A percentile compares a stretch with the other conserved stretches of the same genome.
Conservation (phyloP, 2,329 filamentous ascomycete genomes). For the Alternaria incomplexa region DNA sequence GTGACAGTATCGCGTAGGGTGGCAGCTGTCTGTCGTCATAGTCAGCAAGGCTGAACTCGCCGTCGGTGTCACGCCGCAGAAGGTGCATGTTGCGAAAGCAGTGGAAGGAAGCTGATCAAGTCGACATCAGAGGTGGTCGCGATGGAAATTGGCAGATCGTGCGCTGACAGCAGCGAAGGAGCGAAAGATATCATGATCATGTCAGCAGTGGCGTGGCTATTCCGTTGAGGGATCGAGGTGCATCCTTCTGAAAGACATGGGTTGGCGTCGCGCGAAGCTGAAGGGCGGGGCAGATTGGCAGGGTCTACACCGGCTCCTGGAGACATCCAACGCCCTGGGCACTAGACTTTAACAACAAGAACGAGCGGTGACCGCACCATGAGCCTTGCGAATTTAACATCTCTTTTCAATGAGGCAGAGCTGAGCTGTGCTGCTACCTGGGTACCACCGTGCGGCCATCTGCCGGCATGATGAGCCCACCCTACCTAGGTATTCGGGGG, state of each 20-base stretch:
- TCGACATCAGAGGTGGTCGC: not conserved
- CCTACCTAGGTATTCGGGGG: too few species aligned
- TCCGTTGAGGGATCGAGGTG: not conserved
- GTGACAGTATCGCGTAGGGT: conserved; percentile 9
- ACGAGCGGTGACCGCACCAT: not conserved
- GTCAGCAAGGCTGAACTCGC: not conserved
- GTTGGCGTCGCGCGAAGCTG: not conserved
- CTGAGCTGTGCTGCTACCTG: not conserved
- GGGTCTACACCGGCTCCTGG: not conserved
- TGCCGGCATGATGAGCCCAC: not conserved
- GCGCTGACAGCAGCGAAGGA: not conserved
- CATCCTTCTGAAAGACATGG: not conserved
- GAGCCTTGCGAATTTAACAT: not conserved
- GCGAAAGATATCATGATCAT: not conserved
- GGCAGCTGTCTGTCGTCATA: not conserved
- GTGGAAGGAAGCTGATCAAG: not conserved
- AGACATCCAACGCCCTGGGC: not conserved
- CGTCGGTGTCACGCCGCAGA: not conserved
- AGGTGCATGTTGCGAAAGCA: not conserved
- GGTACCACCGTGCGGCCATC: not conserved
- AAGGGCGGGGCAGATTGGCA: not conserved
- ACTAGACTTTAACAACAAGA: not conserved
- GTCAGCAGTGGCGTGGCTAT: not conserved
- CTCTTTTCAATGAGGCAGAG: not conserved
- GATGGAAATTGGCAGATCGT: not conserved